These are phyloP conservation scores for Sugiyamaella pinicola DNA, from an alignment of 1,139 yeast species.

Conservation along the genomic window DNA sequence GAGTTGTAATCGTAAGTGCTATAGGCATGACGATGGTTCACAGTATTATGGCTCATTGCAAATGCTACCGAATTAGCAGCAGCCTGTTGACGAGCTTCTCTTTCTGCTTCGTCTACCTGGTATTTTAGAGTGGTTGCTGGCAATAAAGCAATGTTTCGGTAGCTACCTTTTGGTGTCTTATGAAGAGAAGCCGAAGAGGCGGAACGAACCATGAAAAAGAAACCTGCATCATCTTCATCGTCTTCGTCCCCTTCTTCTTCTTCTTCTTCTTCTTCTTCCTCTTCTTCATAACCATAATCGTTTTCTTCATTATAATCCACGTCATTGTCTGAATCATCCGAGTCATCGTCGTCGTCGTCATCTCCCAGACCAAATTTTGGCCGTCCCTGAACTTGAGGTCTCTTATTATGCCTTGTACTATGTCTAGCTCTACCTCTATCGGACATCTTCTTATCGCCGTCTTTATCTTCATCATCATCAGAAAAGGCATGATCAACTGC, in stretches of 20 bases:
- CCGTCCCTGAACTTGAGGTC: slow-evolving; percentile 9
- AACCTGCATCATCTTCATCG: slow-evolving; percentile 70
- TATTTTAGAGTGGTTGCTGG: slow-evolving; percentile 83
- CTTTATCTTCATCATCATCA: slow-evolving; percentile 37
- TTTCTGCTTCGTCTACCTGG: slow-evolving; percentile 74
- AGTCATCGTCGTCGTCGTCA: slow-evolving; percentile 13
- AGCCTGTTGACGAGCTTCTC: slow-evolving; percentile 53
- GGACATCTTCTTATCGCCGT: slow-evolving; percentile 21
- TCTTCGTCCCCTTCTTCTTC: slow-evolving; percentile 49
- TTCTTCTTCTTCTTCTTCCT: slow-evolving; percentile 41
- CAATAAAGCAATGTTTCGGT: slow-evolving; percentile 62
- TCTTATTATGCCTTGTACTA: not conserved
- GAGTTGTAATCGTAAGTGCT: slow-evolving; percentile 79
- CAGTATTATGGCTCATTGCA: slow-evolving; percentile 75
- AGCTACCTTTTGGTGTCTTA: slow-evolving; percentile 24
- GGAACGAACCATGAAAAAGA: slow-evolving; percentile 56
- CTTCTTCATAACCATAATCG: slow-evolving; percentile 25
- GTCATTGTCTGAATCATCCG: slow-evolving; percentile 5
- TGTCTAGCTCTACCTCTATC: slow-evolving; percentile 15
- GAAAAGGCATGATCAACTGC: slow-evolving; percentile 57
- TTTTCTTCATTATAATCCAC: slow-evolving; percentile 29
- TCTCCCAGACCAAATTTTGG: slow-evolving; percentile 20
- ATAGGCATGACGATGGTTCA: slow-evolving; percentile 75
- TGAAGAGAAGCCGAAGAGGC: slow-evolving; percentile 43
- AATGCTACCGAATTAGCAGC: slow-evolving; percentile 38